phyloP scores from a whole-genome alignment of 1,139 yeast genomes.

The Kurtzmaniella quercitrusa region DNA sequence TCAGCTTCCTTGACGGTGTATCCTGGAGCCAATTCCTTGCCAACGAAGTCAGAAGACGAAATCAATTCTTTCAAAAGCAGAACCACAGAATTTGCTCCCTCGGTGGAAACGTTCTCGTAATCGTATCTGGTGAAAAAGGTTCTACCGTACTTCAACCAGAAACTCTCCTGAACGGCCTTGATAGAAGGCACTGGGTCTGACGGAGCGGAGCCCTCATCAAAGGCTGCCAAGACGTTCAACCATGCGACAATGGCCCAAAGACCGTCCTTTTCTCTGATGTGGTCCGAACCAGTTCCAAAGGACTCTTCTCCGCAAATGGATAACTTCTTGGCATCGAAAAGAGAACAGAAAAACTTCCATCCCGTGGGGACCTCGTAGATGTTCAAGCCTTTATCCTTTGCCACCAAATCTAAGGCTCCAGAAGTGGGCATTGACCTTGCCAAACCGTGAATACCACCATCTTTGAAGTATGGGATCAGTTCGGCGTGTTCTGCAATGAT shows the following conservation, averaged over 20 bases:
- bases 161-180: constrained; percentile 72
- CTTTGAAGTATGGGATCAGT: constrained; percentile 83
- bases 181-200: constrained; percentile 60
- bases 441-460: constrained; percentile 83
- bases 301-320: constrained; percentile 98
- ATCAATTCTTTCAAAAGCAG: constrained; percentile 45
- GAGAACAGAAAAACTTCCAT: constrained; percentile 96
- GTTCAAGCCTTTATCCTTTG: constrained; percentile 66
- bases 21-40: constrained; percentile 40
- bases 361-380: constrained; percentile 98
- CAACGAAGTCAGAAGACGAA: constrained; percentile 31
- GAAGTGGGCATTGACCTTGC: constrained; percentile 99
- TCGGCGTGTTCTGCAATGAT: constrained; percentile 92
- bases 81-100: constrained; percentile 71
- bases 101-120: constrained; percentile 75
- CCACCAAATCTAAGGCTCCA: constrained; percentile 90
- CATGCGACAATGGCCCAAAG: constrained; percentile 97
- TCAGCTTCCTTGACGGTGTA: constrained; percentile 68
- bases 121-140: constrained; percentile 98
- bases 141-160: constrained; percentile 93
- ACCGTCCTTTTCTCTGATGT: constrained; percentile 96
- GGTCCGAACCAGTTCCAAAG: constrained; percentile 97
- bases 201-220: constrained; percentile 52
- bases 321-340: constrained; percentile 87
- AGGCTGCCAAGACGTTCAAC: constrained; percentile 90